These are phyloP conservation scores for Lunularia cruciata DNA, from an alignment of 225 moss, liverwort and hornwort species.

Conservation along the genomic window DNA sequence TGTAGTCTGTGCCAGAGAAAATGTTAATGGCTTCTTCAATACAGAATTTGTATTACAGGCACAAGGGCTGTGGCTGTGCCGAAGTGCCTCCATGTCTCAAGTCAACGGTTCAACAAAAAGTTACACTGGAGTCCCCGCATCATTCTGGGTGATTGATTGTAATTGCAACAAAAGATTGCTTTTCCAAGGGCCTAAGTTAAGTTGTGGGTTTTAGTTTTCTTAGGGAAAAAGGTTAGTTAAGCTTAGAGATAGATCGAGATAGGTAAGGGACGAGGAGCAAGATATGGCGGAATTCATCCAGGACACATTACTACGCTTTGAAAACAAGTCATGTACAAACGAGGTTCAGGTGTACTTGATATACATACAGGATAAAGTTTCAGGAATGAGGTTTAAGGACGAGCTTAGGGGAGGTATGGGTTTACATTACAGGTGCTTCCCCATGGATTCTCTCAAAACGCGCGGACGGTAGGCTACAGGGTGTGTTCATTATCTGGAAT, in stretches of 20 bases:
- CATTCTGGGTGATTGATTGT: neutral
- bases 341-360: conserved; percentile 18
- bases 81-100: neutral
- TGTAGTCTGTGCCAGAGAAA: conserved; percentile 10
- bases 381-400: neutral
- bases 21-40: neutral
- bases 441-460: conserved; percentile 3
- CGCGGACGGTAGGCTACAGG: neutral
- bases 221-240: neutral
- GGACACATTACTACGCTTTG: neutral
- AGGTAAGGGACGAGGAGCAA: neutral
- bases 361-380: conserved; percentile 11
- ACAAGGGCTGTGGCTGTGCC: neutral
- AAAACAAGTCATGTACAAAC: conserved; percentile 23
- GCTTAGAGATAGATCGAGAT: neutral
- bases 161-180: neutral
- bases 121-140: conserved; percentile 6
- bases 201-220: neutral
- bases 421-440: conserved; percentile 13
- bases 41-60: conserved; percentile 5
- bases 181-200: neutral
- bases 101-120: conserved; percentile 14
- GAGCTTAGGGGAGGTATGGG: conserved; percentile 5
- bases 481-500: conserved; percentile 2
- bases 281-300: conserved; percentile 1